Evolutionary conservation across 2,329 filamentous ascomycete genomes (phyloP).

Genomic region (Periconia sp.): DNA sequence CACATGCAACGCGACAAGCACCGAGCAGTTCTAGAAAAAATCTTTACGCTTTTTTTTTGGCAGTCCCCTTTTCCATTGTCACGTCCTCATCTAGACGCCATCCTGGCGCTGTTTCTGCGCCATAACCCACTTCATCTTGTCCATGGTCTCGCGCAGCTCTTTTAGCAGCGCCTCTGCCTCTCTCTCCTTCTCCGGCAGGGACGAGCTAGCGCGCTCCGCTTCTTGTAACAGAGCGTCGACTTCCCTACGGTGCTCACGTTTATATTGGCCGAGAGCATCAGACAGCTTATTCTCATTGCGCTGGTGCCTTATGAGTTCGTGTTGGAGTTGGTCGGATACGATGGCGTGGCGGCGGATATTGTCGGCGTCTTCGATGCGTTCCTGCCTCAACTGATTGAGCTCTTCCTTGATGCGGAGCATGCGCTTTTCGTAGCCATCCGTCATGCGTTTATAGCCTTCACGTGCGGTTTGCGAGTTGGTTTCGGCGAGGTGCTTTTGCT

Average conservation of each 20-base stretch:
- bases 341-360: constrained; percentile 59
- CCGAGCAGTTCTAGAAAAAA: too few species aligned
- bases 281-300: constrained; percentile 65
- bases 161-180: constrained; percentile 51
- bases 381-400: constrained; percentile 33
- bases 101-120: constrained; percentile 30
- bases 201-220: constrained; percentile 58
- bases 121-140: constrained; percentile 60
- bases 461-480: constrained; percentile 68
- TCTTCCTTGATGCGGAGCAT: constrained; percentile 57
- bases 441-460: constrained; percentile 70
- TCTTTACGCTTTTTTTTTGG: too few species aligned
- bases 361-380: constrained; percentile 33
- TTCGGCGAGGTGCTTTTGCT: constrained; percentile 55
- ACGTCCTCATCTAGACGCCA: constrained; percentile 2
- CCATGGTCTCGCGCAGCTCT: background rate
- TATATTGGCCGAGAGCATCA: constrained; percentile 65
- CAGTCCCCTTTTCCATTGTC: too few species aligned
- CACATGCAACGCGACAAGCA: too few species aligned
- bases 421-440: constrained; percentile 48
- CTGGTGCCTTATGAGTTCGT: constrained; percentile 63
- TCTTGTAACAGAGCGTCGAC: constrained; percentile 62
- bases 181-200: constrained; percentile 54
- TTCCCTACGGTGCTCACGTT: constrained; percentile 62
- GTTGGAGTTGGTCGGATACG: constrained; percentile 72